Evolutionary conservation across 345 rosid genomes (phyloP).

Genomic region (Populus davidiana): DNA sequence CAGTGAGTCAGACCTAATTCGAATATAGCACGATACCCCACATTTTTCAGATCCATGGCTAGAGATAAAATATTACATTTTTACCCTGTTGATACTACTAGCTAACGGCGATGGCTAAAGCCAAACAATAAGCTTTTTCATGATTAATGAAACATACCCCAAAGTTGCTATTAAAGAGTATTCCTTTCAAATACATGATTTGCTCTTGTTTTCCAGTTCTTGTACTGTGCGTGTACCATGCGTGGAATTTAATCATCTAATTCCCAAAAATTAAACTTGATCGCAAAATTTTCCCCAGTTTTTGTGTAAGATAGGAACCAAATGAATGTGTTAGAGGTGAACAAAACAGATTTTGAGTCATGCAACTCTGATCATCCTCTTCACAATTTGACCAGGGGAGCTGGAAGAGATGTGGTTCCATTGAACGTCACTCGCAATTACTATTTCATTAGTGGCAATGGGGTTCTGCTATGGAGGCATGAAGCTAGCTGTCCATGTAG

Average conservation of each 20-base stretch:
- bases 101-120: neutral
- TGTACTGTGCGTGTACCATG: no score
- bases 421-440: conserved; percentile 69
- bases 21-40: neutral
- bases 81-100: neutral
- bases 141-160: neutral
- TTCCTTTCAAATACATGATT: neutral
- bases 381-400: conserved; percentile 78
- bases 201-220: neutral
- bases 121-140: neutral
- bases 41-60: neutral
- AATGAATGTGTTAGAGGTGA: conserved; percentile 79
- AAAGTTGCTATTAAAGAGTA: neutral
- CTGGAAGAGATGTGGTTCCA: conserved; percentile 89
- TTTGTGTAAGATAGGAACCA: conserved; percentile 94
- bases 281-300: conserved; percentile 32
- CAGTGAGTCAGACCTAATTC: neutral
- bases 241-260: neutral
- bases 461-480: conserved; percentile 89
- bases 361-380: conserved; percentile 72
- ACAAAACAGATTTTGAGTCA: conserved; percentile 60
- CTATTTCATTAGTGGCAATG: conserved; percentile 78
- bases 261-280: neutral
- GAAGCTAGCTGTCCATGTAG: conserved; percentile 61
- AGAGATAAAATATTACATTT: neutral